Evolutionary conservation across 345 rosid genomes (phyloP).

Genomic region (Citrus trifoliata): DNA sequence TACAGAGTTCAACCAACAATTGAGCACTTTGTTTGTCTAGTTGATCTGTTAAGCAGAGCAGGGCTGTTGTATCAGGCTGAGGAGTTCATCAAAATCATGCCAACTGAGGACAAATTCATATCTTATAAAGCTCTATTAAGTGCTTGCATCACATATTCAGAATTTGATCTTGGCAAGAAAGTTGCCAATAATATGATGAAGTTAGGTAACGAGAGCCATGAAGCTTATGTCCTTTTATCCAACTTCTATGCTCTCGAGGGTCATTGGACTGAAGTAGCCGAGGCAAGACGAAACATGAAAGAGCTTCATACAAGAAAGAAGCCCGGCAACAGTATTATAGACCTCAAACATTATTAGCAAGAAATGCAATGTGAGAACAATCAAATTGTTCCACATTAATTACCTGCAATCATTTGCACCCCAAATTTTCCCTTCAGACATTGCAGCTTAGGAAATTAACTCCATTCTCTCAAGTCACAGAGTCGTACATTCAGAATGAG

Average conservation of each 20-base stretch:
- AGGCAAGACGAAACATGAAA: conserved; percentile 18
- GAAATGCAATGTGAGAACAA: not conserved
- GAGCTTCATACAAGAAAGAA: conserved; percentile 13
- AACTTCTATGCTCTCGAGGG: conserved; percentile 30
- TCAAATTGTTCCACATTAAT: not conserved
- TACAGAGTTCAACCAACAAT: conserved; percentile 16
- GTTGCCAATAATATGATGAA: conserved; percentile 16
- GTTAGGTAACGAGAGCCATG: conserved; percentile 7
- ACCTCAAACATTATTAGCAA: not conserved
- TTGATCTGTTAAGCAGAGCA: conserved; percentile 27
- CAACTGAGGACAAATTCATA: not conserved
- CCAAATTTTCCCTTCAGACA: not conserved
- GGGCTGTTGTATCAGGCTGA: conserved; percentile 25
- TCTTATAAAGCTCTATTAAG: conserved; percentile 19
- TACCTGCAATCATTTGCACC: not conserved
- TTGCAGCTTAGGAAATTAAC: not conserved
- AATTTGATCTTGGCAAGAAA: conserved; percentile 18
- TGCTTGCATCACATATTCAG: conserved; percentile 28
- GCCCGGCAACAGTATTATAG: conserved; percentile 22
- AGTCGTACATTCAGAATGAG: not conserved
- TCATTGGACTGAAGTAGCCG: conserved; percentile 24
- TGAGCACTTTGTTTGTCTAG: conserved; percentile 26
- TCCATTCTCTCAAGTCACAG: not conserved
- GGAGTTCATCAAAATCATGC: conserved; percentile 20
- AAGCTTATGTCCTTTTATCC: conserved; percentile 20